Percentiles rank a stretch among this genome's conserved stretches.
phyloP scores from a whole-genome alignment of 257 asterid genomes.

The Primulina eburnea region DNA sequence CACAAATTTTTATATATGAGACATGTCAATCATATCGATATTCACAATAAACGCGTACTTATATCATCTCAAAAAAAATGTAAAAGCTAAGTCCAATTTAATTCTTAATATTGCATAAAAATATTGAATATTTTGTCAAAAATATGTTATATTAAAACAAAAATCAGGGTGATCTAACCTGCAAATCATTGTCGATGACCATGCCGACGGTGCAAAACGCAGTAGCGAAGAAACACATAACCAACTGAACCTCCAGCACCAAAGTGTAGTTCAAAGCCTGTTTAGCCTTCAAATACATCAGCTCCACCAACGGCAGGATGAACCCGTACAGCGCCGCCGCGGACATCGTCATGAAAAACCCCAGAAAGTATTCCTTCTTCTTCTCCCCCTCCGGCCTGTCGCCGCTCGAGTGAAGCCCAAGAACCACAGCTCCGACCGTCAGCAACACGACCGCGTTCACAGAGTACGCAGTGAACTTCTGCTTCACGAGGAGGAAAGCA shows the following conservation, averaged over 20 bases:
- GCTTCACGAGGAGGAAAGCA: constrained; percentile 35
- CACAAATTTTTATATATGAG: no score
- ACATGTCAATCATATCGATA: no score
- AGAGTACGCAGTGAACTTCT: constrained; percentile 40
- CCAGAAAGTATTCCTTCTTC: constrained; percentile 27
- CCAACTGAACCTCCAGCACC: constrained; percentile 38
- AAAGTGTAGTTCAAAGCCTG: constrained; percentile 25
- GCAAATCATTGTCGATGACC: constrained; percentile 36
- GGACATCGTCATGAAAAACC: constrained; percentile 40
- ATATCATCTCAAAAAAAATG: no score
- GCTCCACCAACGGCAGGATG: constrained; percentile 37
- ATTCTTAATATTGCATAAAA: no score
- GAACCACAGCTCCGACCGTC: constrained; percentile 40
- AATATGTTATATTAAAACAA: no score
- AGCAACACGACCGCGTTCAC: constrained; percentile 40
- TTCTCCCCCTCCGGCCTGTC: constrained; percentile 47
- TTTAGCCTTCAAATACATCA: constrained; percentile 32
- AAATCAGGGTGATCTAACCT: constrained; percentile 18
- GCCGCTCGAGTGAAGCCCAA: constrained; percentile 41
- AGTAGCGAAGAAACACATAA: constrained; percentile 33
- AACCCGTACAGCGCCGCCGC: constrained; percentile 48
- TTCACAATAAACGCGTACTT: no score
- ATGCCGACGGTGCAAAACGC: constrained; percentile 41
- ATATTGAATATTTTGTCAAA: no score
- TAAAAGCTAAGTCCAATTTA: no score